Percentiles rank a stretch among this genome's conserved stretches.
These are phyloP conservation scores for Solanum etuberosum DNA, from an alignment of 257 asterid genomes.

Conservation along the genomic window DNA sequence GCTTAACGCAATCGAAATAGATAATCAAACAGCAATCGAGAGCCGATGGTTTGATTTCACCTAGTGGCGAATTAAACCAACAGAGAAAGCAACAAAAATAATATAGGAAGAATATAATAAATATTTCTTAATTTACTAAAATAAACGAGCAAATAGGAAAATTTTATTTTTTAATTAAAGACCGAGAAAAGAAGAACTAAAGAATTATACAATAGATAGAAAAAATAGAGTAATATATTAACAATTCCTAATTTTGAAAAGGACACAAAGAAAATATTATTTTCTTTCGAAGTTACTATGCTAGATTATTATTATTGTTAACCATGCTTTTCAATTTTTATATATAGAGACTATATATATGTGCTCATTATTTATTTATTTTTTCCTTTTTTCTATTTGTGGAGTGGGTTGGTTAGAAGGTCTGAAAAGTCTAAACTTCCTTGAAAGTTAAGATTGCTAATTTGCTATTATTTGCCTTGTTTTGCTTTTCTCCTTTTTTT, in stretches of 20 bases:
- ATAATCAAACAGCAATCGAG: fast-evolving
- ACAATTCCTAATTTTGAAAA: neutral
- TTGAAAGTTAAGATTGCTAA: neutral
- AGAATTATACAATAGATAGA: neutral
- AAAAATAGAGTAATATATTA: neutral
- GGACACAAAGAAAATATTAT: neutral
- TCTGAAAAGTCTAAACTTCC: neutral
- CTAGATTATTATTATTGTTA: too few species aligned
- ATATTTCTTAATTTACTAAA: neutral
- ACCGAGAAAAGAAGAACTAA: neutral
- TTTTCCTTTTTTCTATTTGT: neutral
- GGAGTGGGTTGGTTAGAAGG: neutral
- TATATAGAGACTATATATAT: neutral
- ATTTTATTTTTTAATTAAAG: neutral
- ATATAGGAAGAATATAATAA: neutral
- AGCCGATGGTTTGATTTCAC: fast-evolving
- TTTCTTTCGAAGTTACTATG: fast-evolving
- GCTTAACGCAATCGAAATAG: too few species aligned
- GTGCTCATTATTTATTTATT: neutral
- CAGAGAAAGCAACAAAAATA: too few species aligned
- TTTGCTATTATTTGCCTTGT: neutral
- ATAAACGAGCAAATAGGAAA: neutral
- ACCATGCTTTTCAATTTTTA: neutral
- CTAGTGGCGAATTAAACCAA: too few species aligned
- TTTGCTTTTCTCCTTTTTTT: neutral